Evolutionary conservation across 2,329 filamentous ascomycete genomes (phyloP), one percentile per base, ranked within the genome.

Genomic region (Pyrenochaeta sp.): DNA sequence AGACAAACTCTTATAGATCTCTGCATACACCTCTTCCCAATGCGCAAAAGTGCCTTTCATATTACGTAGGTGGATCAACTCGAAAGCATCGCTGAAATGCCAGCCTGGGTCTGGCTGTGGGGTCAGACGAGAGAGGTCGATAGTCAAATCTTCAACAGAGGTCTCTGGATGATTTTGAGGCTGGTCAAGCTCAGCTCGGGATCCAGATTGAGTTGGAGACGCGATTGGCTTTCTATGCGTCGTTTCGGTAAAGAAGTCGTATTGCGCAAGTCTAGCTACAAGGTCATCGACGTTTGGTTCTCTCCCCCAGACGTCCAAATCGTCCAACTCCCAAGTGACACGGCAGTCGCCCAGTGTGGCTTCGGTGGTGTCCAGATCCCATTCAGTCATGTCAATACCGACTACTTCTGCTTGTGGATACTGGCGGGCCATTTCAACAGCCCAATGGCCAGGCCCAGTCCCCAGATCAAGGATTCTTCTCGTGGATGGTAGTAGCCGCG

Each of bases 371-470:
- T 81, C 79, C n/a, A 83, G 71, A 57, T 82, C 79, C 72, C 82
- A 82, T 36, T 75, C 76, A 6, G 81, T 68, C 51, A 78, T 74
- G 56, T 82, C 79, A 56, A 82, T 78, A 21, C 80, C 81, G 21
- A 82, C 78, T n/a, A 83, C 77, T 49, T 81, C 77, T 21, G 78
- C 72, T 15, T 74, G 65, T 7, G 81, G 79, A 51, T 77, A 77
- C 33, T 72, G 67, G 44, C 74, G 71, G 10, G 78, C 77, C 71
- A 82, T 79, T 48, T 76, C 77, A 11, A 81, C 74, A 18, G 80
- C 79, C 81, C 81, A 83, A 53, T 82, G 75, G 7, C 80, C 81
- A 0, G 80, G 78, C 0, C 81, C 81, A 3, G 81, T 81, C 21
- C 81, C 81, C 15, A 83, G 67, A 58, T 76, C 75, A 5, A 76